A percentile compares a stretch with the other conserved stretches of the same genome.
Conservation (phyloP, 2,329 filamentous ascomycete species). For the Magnaporthiopsis incrustans region DNA sequence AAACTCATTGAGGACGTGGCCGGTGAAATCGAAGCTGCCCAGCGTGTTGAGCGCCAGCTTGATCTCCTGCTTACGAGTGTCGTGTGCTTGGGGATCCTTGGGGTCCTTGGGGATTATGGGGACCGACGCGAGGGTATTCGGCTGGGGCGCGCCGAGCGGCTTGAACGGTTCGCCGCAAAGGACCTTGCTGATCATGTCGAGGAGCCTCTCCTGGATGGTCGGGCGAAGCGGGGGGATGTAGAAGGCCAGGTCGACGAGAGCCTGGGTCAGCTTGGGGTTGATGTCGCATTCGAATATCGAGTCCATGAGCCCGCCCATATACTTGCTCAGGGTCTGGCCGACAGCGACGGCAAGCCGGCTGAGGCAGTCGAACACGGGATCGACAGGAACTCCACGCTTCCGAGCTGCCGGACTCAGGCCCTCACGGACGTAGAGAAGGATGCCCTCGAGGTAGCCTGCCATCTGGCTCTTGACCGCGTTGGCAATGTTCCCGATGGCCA, state of each 20-base stretch:
- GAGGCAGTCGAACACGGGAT: constrained; percentile 93
- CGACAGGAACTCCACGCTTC: constrained; percentile 49
- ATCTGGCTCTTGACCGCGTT: constrained; percentile 95
- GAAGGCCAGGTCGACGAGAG: constrained; percentile 95
- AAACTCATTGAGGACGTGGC: constrained; percentile 94
- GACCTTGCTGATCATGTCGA: constrained; percentile 92
- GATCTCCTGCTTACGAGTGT: constrained; percentile 76
- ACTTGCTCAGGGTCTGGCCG: constrained; percentile 93
- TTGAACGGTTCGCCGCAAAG: constrained; percentile 89
- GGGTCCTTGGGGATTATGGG: constrained; percentile 82
- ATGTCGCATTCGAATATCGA: constrained; percentile 96
- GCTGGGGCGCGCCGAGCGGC: constrained; percentile 79
- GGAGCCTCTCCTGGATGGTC: constrained; percentile 84
- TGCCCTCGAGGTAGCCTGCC: constrained; percentile 87
- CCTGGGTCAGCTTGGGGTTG: constrained; percentile 88
- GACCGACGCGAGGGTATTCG: constrained; percentile 70
- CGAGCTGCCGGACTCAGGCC: constrained; percentile 74
- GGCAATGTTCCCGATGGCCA: constrained; percentile 92
- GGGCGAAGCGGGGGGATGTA: constrained; percentile 93
- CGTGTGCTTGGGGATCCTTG: constrained; percentile 74
- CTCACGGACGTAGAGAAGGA: constrained; percentile 87
- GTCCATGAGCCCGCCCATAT: constrained; percentile 91
- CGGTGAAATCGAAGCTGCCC: constrained; percentile 93
- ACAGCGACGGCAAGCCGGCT: constrained; percentile 93
- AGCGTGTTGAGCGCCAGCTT: constrained; percentile 89